phyloP scores from a whole-genome alignment of 106 monocot species.

The Dendrobium nobile region DNA sequence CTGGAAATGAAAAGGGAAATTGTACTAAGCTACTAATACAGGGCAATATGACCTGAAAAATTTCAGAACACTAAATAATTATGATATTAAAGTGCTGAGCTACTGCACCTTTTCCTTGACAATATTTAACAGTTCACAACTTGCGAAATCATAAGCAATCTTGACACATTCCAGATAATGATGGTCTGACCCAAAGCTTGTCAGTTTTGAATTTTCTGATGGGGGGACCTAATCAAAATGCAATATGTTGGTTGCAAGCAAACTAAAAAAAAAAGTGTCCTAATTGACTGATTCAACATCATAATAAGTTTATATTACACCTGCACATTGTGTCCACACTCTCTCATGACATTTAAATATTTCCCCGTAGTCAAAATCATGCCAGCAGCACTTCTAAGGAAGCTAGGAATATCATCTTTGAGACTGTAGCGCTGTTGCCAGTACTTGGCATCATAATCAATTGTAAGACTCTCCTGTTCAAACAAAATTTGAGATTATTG shows the following conservation, averaged over 20 bases:
- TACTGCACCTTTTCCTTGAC: constrained; percentile 78
- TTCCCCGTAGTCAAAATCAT: constrained; percentile 92
- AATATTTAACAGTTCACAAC: constrained; percentile 81
- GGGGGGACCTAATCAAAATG: constrained; percentile 51
- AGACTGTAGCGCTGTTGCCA: constrained; percentile 96
- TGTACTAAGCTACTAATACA: background rate
- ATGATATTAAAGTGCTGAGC: background rate
- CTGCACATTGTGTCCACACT: constrained; percentile 95
- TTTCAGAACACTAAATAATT: background rate
- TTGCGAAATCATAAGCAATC: constrained; percentile 89
- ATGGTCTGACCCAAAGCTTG: constrained; percentile 65
- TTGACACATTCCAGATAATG: constrained; percentile 94
- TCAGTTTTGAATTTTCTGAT: constrained; percentile 77
- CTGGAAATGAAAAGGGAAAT: constrained; percentile 24
- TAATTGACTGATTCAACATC: background rate
- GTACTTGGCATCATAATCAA: constrained; percentile 94
- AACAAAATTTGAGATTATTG: background rate
- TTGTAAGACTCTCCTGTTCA: constrained; percentile 83
- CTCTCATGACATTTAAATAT: constrained; percentile 99
- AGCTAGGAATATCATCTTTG: constrained; percentile 88
- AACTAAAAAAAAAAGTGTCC: background rate
- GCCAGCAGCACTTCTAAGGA: constrained; percentile 70
- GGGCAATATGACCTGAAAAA: background rate
- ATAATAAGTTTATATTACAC: constrained; percentile 23
- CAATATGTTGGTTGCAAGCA: background rate